Evolutionary conservation across 768 basidiomycete genomes (phyloP).

Genomic region (Tulasnella sp.): DNA sequence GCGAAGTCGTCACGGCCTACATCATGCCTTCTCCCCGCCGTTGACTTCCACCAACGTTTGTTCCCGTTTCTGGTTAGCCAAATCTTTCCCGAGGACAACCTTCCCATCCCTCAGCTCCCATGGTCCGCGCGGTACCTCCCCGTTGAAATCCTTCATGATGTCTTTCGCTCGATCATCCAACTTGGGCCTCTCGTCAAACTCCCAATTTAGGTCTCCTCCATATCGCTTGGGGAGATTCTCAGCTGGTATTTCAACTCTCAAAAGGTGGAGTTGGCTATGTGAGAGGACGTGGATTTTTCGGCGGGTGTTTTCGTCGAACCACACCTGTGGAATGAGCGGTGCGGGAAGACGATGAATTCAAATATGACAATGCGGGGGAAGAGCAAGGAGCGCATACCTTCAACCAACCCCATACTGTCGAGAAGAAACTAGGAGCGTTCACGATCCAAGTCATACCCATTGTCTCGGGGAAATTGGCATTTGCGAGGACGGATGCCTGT

Average conservation of each 20-base stretch:
- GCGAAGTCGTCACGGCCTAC: not conserved
- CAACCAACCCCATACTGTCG: conserved; percentile 75
- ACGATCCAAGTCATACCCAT: conserved; percentile 34
- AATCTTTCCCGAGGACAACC: not conserved
- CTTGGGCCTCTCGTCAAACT: conserved; percentile 51
- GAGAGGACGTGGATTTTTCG: conserved; percentile 61
- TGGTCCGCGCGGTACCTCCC: not conserved
- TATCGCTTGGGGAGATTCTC: conserved; percentile 53
- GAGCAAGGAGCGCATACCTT: too few species aligned
- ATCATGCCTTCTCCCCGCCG: not conserved
- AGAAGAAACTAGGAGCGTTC: conserved; percentile 74
- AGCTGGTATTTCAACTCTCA: conserved; percentile 39
- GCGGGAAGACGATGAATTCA: not conserved
- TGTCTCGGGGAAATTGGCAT: conserved; percentile 66
- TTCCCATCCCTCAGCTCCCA: not conserved
- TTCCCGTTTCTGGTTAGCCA: not conserved
- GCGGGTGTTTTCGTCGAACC: conserved; percentile 72
- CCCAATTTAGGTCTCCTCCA: conserved; percentile 65
- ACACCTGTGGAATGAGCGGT: conserved; percentile 32
- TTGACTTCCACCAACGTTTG: not conserved
- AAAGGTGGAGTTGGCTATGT: conserved; percentile 18
- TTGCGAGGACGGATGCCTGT: conserved; percentile 61
- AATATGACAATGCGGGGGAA: too few species aligned
- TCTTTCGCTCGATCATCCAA: conserved; percentile 38
- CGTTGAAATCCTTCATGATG: not conserved